Conservation (phyloP, 1,284 basidiomycete genomes). For the Spongiforma sp. region DNA sequence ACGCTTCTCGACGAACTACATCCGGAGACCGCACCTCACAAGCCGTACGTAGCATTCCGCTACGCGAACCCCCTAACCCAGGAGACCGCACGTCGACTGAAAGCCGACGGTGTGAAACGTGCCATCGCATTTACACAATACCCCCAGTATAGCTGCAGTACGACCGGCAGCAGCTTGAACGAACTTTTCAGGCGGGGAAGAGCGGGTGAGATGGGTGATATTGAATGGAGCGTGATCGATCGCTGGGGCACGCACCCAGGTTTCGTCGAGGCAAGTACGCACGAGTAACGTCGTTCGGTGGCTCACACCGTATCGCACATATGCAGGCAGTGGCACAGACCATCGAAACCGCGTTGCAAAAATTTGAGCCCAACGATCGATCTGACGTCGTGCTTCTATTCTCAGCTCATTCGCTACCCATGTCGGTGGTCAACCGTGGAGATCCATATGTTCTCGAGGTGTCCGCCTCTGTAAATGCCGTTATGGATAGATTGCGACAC, state of each 20-base stretch:
- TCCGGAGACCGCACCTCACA: constrained; percentile 94
- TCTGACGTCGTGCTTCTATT: constrained; percentile 87
- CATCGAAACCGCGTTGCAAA: constrained; percentile 82
- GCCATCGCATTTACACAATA: constrained; percentile 99
- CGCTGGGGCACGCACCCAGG: constrained; percentile 97
- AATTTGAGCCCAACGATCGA: constrained; percentile 77
- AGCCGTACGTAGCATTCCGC: constrained; percentile 94
- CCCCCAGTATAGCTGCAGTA: constrained; percentile 98
- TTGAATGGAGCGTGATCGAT: constrained; percentile 98
- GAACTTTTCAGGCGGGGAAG: constrained; percentile 81
- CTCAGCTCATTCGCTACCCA: constrained; percentile 97
- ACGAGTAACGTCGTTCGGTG: not conserved
- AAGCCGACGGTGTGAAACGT: constrained; percentile 88
- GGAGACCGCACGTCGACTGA: constrained; percentile 85
- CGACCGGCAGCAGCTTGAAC: constrained; percentile 96
- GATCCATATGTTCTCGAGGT: constrained; percentile 98
- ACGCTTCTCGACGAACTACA: constrained; percentile 91
- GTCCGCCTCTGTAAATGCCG: constrained; percentile 89
- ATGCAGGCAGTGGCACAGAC: constrained; percentile 88
- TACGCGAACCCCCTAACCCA: constrained; percentile 93
- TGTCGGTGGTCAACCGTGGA: constrained; percentile 97
- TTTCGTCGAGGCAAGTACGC: constrained; percentile 80
- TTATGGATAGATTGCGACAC: constrained; percentile 86
- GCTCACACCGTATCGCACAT: constrained; percentile 9
- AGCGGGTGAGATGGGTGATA: constrained; percentile 60